Evolutionary conservation across 345 rosid genomes (phyloP).

Genomic region (Populus pruinosa): DNA sequence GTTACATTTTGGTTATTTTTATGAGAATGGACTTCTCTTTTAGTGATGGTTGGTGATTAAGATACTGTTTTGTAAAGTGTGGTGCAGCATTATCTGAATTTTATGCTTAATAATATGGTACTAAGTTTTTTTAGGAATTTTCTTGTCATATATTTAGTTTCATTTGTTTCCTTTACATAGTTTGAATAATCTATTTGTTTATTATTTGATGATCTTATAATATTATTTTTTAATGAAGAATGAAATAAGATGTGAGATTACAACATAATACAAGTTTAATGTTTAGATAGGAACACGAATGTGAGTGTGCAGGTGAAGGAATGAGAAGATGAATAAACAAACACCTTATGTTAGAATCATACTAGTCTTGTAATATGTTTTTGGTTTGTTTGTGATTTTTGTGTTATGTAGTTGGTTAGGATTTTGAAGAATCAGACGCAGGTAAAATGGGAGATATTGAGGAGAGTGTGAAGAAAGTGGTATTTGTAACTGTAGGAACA

Average conservation of each 20-base stretch:
- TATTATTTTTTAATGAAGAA: background rate
- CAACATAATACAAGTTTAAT: too few species aligned
- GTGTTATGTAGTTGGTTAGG: background rate
- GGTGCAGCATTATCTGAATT: background rate
- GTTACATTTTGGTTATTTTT: background rate
- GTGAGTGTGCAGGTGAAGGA: background rate
- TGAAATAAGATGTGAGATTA: background rate
- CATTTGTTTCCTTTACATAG: background rate
- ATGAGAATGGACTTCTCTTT: background rate
- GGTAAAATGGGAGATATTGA: slow-evolving; percentile 28
- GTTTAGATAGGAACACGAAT: background rate
- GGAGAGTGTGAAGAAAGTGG: slow-evolving; percentile 31
- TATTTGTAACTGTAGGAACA: slow-evolving; percentile 87
- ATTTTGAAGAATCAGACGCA: background rate
- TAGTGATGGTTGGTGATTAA: background rate
- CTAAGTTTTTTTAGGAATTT: background rate
- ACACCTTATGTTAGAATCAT: background rate
- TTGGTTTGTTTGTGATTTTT: background rate
- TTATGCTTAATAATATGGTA: background rate
- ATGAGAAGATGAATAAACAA: background rate
- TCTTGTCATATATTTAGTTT: background rate
- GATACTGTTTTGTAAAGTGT: background rate
- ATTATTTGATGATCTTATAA: background rate
- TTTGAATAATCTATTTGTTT: background rate
- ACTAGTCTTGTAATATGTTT: background rate